Evolutionary conservation across 768 basidiomycete genomes (phyloP).

Genomic region (Lactarius akahatsu): DNA sequence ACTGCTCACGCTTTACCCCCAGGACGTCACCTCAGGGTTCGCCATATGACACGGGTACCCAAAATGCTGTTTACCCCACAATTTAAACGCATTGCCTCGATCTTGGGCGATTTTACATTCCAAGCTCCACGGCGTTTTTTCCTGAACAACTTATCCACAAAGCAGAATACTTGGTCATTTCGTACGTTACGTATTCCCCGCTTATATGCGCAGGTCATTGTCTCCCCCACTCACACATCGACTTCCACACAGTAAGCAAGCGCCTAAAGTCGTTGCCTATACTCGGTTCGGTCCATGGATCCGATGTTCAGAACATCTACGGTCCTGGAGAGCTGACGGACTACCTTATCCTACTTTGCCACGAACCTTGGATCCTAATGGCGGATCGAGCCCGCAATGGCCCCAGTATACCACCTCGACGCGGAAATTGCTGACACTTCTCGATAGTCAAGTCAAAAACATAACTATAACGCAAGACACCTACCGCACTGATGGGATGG

Average conservation of each 20-base stretch:
- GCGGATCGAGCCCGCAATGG: conserved; percentile 19
- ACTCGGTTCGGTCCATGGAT: conserved; percentile 33
- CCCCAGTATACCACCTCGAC: conserved; percentile 20
- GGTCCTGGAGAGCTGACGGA: conserved; percentile 22
- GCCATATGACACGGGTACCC: conserved; percentile 33
- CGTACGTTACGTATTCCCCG: conserved; percentile 32
- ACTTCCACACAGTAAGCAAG: conserved; percentile 36
- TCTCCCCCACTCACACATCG: not conserved
- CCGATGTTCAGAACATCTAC: conserved; percentile 21
- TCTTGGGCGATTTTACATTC: conserved; percentile 40
- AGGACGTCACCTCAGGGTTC: conserved; percentile 32
- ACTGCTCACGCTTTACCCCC: conserved; percentile 24
- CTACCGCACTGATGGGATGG: conserved; percentile 21
- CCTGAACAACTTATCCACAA: conserved; percentile 35
- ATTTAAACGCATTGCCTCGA: conserved; percentile 42
- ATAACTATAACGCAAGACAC: conserved; percentile 28
- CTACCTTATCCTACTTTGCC: conserved; percentile 32
- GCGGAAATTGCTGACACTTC: conserved; percentile 23
- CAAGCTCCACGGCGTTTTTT: conserved; percentile 41
- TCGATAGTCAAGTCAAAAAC: conserved; percentile 9
- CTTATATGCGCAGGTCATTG: no score
- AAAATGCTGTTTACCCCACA: conserved; percentile 35
- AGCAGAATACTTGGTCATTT: conserved; percentile 38
- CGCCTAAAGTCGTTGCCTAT: conserved; percentile 34
- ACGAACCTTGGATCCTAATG: conserved; percentile 36